Conservation (phyloP, 345 rosid species). For the Ceriops tagal region DNA sequence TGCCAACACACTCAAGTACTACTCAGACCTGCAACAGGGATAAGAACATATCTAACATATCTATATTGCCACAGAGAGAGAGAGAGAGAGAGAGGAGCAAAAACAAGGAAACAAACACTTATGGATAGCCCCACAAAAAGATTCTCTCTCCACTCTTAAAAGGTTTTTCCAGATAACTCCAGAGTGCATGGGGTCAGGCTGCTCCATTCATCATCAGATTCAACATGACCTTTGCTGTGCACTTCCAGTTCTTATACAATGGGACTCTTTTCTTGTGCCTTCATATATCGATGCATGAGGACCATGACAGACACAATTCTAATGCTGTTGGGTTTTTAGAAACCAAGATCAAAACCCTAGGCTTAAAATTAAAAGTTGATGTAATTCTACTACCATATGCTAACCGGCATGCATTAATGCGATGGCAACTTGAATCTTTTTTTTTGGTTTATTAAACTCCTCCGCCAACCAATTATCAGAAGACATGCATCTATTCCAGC, state of each 20-base stretch:
- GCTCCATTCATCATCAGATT: constrained; percentile 7
- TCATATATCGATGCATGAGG: not conserved
- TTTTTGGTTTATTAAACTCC: not conserved
- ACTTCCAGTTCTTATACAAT: constrained; percentile 4
- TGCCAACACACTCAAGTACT: not conserved
- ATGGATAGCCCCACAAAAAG: constrained; percentile 28
- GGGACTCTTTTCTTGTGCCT: not conserved
- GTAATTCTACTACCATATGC: too few species aligned
- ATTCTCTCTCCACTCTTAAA: constrained; percentile 33
- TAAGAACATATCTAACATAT: constrained; percentile 7
- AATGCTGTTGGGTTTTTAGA: not conserved
- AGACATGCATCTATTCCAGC: constrained; percentile 4
- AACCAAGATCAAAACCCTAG: too few species aligned
- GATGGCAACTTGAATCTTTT: not conserved
- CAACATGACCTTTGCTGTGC: constrained; percentile 34
- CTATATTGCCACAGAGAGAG: not conserved
- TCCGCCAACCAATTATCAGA: not conserved
- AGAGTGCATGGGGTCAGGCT: constrained; percentile 45
- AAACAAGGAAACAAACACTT: not conserved
- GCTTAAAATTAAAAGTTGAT: too few species aligned
- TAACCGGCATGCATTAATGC: not conserved
- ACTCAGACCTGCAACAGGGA: constrained; percentile 9
- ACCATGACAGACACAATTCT: not conserved
- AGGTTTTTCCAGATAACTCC: constrained; percentile 35
- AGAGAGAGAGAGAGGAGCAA: not conserved